Base-by-base conservation (phyloP, 108 stramenopile genomes). In the Fistulifera pelliculosa region DNA sequence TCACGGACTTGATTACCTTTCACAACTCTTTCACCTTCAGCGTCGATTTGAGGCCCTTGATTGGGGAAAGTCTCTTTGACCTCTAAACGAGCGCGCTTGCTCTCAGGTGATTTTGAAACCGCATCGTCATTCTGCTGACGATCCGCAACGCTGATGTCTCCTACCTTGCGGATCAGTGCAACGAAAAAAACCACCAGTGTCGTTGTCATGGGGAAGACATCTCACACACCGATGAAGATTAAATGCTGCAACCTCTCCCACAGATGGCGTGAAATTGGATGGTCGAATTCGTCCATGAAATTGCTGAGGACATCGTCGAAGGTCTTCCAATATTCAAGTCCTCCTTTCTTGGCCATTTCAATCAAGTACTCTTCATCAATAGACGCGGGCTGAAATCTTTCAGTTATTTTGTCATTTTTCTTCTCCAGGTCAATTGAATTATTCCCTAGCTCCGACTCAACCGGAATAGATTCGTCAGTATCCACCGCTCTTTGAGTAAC, bases 121-220 rank as follows among this genome's bases (percentile, higher is more conserved):
- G 31, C 54, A 1, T 55, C 39, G 3, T 21, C 62, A 18, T 64
- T 51, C 12, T 60, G 44, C 1, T 35, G 0, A 45, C 61, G 47
- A 61, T 66, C 60, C 43, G 48, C 54, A 25, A 54, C 56, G 54
- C 76, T 77, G 40, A 87, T 56, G 16, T 87, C 82, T n/a, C 73
- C 76, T 31, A 81, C 71, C 66, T 97, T 97, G 48, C 71, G 74
- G 19, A 98, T 66, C 7, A 97, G 62, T 1, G 94, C 87, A 44
- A 98, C 93, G 62, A 98, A 99, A 35, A n/a, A 99, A 99, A 5
- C 97, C 99, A 41, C 96, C 96, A 0, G 96, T 97, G 58, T 99
- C 85, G 79, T 93, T 89, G 58, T 99, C 97, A 52, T 99, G 96
- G 0, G 99, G 95, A 38, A 96, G 63, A 61, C 87, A 76, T 39